Conservation (phyloP, 106 monocot species). For the Dendrobium huoshanense region DNA sequence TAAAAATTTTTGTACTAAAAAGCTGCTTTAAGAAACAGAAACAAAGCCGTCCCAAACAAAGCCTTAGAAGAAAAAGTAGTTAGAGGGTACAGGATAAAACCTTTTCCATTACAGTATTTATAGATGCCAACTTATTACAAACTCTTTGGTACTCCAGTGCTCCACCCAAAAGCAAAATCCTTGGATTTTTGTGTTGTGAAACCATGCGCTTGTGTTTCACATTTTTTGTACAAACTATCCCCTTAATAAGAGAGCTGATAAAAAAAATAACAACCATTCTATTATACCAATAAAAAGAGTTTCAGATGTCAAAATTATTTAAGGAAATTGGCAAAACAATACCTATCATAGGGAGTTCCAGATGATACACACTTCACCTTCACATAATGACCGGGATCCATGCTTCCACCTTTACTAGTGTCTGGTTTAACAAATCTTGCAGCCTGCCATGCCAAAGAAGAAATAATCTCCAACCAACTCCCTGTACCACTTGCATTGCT, state of each 20-base stretch:
- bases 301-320: background rate
- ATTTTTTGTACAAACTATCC: slow-evolving; percentile 92
- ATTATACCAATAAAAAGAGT: background rate
- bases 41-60: no score
- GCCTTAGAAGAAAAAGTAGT: background rate
- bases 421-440: slow-evolving; percentile 76
- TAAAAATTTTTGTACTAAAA: no score
- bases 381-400: slow-evolving; percentile 85
- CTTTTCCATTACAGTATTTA: slow-evolving; percentile 71
- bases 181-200: slow-evolving; percentile 70
- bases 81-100: slow-evolving; percentile 20
- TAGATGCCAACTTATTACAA: slow-evolving; percentile 72
- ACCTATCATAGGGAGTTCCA: slow-evolving; percentile 78
- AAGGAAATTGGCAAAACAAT: slow-evolving; percentile 5
- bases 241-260: slow-evolving; percentile 66
- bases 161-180: slow-evolving; percentile 74
- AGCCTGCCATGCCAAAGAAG: slow-evolving; percentile 82
- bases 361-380: slow-evolving; percentile 82
- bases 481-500: slow-evolving; percentile 18
- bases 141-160: slow-evolving; percentile 73
- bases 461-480: slow-evolving; percentile 64
- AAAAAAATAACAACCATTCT: background rate
- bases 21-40: no score
- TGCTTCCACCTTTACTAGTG: slow-evolving; percentile 73
- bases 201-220: slow-evolving; percentile 88